These are phyloP conservation scores for Sanghuangporus weigelae DNA, from an alignment of 1,284 basidiomycete species.

Conservation along the genomic window DNA sequence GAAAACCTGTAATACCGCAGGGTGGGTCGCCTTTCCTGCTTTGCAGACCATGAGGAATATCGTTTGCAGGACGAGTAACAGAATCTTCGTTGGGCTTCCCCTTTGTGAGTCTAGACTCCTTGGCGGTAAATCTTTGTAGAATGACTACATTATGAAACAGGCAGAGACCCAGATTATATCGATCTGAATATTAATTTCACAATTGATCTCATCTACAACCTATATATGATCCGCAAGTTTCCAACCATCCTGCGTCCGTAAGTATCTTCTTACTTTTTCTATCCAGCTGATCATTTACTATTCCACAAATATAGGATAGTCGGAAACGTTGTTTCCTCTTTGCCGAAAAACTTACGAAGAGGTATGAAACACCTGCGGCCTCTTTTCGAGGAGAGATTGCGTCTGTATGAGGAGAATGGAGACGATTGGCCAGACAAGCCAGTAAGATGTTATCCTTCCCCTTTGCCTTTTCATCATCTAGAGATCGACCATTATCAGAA, in stretches of 20 bases:
- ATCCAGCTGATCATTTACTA: background rate
- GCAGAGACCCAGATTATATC: slow-evolving; percentile 35
- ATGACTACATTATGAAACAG: slow-evolving; percentile 23
- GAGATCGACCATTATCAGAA: slow-evolving; percentile 28
- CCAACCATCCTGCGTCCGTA: slow-evolving; percentile 29
- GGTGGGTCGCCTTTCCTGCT: slow-evolving; percentile 33
- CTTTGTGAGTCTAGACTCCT: slow-evolving; percentile 28
- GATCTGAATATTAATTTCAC: slow-evolving; percentile 32
- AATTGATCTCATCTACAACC: slow-evolving; percentile 26
- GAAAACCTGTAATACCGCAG: slow-evolving; percentile 19
- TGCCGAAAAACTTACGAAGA: slow-evolving; percentile 10
- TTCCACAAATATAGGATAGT: slow-evolving; percentile 17
- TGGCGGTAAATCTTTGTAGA: background rate
- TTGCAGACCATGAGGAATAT: slow-evolving; percentile 33
- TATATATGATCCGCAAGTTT: slow-evolving; percentile 27
- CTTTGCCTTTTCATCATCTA: slow-evolving; percentile 22
- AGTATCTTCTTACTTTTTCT: background rate
- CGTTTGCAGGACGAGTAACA: slow-evolving; percentile 34
- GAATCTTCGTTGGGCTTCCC: slow-evolving; percentile 37
- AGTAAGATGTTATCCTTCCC: background rate
- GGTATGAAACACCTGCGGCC: slow-evolving; percentile 21
- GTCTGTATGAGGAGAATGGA: slow-evolving; percentile 21
- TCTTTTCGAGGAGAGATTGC: slow-evolving; percentile 23
- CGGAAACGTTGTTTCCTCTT: slow-evolving; percentile 15
- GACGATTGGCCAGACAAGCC: slow-evolving; percentile 24